Evolutionary conservation across 805 yeast genomes (phyloP).

Genomic region (Starmerella powellii): DNA sequence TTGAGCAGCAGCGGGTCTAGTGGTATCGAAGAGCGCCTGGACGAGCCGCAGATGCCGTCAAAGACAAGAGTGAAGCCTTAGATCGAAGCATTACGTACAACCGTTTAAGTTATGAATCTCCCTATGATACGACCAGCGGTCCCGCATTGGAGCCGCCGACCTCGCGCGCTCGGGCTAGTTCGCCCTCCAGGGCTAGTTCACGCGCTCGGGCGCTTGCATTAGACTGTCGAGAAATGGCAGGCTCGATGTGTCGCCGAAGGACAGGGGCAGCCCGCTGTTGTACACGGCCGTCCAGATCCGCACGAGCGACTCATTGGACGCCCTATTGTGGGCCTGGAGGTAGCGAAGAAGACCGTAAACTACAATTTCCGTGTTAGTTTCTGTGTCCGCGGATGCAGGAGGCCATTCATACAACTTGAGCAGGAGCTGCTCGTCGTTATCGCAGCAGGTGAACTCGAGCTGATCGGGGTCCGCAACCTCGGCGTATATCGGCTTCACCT

Average conservation of each 20-base stretch:
- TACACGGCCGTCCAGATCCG: slow-evolving; percentile 10
- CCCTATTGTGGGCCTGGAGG: not conserved
- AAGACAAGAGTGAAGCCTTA: no score
- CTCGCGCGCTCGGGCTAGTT: no score
- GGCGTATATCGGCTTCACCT: not conserved
- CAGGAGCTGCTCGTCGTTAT: not conserved
- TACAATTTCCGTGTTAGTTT: not conserved
- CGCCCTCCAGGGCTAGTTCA: no score
- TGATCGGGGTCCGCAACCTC: slow-evolving; percentile 9
- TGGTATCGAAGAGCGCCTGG: no score
- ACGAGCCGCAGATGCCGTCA: no score
- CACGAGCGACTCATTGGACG: slow-evolving; percentile 5
- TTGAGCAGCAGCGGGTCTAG: no score
- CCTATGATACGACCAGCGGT: no score
- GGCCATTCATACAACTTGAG: slow-evolving; percentile 1
- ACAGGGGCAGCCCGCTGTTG: slow-evolving; percentile 1
- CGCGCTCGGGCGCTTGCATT: not conserved
- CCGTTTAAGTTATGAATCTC: no score
- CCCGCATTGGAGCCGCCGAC: not conserved
- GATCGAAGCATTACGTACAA: no score
- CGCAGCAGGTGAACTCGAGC: slow-evolving; percentile 14
- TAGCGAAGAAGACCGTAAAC: slow-evolving; percentile 11
- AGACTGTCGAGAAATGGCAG: slow-evolving; percentile 1
- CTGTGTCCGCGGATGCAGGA: not conserved
- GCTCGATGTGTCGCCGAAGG: slow-evolving; percentile 8